phyloP scores from a whole-genome alignment of 371 early-diverging fungal species.

The Mortierella sp. region DNA sequence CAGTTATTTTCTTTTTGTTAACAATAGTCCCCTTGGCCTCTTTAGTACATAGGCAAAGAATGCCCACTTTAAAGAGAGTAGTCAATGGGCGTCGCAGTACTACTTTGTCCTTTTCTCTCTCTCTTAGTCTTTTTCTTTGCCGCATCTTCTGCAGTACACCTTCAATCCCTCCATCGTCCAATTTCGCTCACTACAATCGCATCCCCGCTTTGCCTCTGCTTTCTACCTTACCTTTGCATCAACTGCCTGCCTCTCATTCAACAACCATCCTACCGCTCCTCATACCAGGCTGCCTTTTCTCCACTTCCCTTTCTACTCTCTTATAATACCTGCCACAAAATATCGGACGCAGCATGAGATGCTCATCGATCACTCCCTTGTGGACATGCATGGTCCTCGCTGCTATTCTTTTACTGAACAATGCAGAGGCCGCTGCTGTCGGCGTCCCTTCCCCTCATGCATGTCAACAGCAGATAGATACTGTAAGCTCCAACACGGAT shows the following conservation, averaged over 20 bases:
- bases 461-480: neutral
- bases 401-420: neutral
- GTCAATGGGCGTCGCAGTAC: neutral
- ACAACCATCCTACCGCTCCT: neutral
- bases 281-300: neutral
- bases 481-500: neutral
- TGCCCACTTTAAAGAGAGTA: no score
- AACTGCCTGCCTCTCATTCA: neutral
- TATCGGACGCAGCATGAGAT: neutral
- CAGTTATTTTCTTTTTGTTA: neutral
- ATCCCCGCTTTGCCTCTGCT: neutral
- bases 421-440: neutral
- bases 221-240: neutral
- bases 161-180: neutral
- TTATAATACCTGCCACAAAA: neutral
- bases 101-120: neutral
- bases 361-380: neutral
- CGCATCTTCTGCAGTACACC: neutral
- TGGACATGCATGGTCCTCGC: neutral
- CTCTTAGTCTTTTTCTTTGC: neutral
- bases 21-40: neutral
- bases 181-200: neutral
- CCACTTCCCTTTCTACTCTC: neutral
- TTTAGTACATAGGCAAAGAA: neutral
- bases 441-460: neutral